These are phyloP conservation scores for Teunomyces cretensis DNA, from an alignment of 805 yeast species.

Conservation along the genomic window DNA sequence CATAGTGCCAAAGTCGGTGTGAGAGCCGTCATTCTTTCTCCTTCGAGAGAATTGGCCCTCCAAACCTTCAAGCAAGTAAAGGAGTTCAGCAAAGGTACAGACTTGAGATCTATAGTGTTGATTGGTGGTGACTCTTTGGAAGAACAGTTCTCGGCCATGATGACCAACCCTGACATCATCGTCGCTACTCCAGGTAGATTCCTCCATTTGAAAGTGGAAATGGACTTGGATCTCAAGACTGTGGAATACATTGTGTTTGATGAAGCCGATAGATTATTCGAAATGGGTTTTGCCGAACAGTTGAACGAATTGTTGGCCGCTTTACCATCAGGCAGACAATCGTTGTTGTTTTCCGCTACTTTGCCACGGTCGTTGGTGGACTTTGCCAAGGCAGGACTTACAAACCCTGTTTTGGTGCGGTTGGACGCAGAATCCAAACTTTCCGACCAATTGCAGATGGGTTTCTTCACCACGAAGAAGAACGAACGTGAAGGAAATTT, in stretches of 20 bases:
- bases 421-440: constrained; percentile 90
- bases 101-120: constrained; percentile 72
- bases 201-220: constrained; percentile 91
- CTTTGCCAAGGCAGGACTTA: constrained; percentile 94
- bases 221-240: constrained; percentile 79
- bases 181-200: constrained; percentile 98
- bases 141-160: constrained; percentile 91
- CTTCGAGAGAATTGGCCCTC: constrained; percentile 93
- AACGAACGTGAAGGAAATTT: constrained; percentile 90
- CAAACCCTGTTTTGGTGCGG: constrained; percentile 88
- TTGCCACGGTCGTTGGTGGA: constrained; percentile 89
- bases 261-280: constrained; percentile 96
- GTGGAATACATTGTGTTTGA: constrained; percentile 93
- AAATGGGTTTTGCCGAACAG: constrained; percentile 94
- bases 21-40: constrained; percentile 85
- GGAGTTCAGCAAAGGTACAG: constrained; percentile 83
- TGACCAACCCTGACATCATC: constrained; percentile 90
- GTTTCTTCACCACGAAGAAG: constrained; percentile 75
- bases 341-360: constrained; percentile 91
- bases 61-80: constrained; percentile 88
- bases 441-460: constrained; percentile 88
- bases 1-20: constrained; percentile 88
- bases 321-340: constrained; percentile 80
- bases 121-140: constrained; percentile 99
- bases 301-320: constrained; percentile 84